phyloP scores from a whole-genome alignment of 805 yeast species.

The Wickerhamomyces canadensis region DNA sequence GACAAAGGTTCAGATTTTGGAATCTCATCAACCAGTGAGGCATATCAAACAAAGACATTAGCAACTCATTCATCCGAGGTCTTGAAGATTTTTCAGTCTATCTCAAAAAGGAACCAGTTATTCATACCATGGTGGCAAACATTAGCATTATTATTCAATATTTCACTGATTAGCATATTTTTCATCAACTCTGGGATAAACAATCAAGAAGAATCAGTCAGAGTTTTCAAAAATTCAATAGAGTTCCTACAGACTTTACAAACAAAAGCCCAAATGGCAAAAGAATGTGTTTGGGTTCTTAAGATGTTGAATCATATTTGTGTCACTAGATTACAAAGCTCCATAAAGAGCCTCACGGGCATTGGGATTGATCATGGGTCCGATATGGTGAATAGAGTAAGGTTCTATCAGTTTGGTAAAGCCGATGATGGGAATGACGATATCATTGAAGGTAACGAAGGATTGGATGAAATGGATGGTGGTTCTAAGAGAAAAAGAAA shows the following conservation, averaged over 20 bases:
- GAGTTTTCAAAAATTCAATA: constrained; percentile 15
- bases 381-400: constrained; percentile 41
- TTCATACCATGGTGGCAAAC: constrained; percentile 50
- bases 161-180: constrained; percentile 36
- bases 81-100: constrained; percentile 26
- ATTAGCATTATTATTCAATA: constrained; percentile 38
- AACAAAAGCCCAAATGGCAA: constrained; percentile 38
- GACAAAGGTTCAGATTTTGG: constrained; percentile 14
- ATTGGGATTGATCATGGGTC: constrained; percentile 53
- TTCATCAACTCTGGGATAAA: constrained; percentile 39
- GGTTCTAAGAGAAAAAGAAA: neutral
- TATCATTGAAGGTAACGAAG: neutral
- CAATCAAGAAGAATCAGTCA: constrained; percentile 3
- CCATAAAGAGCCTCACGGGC: constrained; percentile 30
- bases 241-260: constrained; percentile 21
- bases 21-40: constrained; percentile 18
- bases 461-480: too few species aligned
- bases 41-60: constrained; percentile 19
- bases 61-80: constrained; percentile 28
- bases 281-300: constrained; percentile 59
- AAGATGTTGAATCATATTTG: constrained; percentile 49
- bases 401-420: constrained; percentile 42
- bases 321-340: constrained; percentile 37
- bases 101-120: constrained; percentile 25
- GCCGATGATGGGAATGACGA: constrained; percentile 21